Base-by-base conservation (phyloP, 2,329 filamentous ascomycete genomes). In the Escovopsis sp. region DNA sequence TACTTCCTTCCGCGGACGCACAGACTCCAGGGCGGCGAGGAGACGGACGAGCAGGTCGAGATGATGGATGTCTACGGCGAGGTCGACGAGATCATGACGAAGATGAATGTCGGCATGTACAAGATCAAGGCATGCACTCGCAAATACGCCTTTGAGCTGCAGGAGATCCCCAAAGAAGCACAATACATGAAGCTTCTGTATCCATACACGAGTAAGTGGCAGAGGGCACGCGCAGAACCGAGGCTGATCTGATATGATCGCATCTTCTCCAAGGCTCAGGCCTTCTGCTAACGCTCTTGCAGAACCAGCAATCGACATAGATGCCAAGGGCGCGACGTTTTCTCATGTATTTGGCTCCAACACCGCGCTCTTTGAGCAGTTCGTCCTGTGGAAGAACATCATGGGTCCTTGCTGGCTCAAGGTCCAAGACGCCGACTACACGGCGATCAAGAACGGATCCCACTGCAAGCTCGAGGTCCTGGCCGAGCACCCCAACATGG, bases 331-430 rank as follows among this genome's bases (percentile, higher is more conserved):
- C 19, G 77, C 93, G 54, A 96, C 90, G 0, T 98, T 88, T 52
- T 94, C 88, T 2, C 83, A 84, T 44, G 79, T 94, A 17, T 98
- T 98, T 46, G 90, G 92, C 19, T 80, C 81, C 38, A 94, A 90
- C 55, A 98, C 90, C 0, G 76, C 84, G 1, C 67, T 98, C 1
- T 98, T 98, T 48, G 90, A 98, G 58, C 90, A 98, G 48, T 98
- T 98, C 52, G 90, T 98, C 15, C 68, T 98, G 5, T 94, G 87
- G 82, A 96, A 94, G 62, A 93, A 94, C 52, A 83, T 98, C 47
- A 98, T 94, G 88, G 90, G 90, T 2, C 90, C 90, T 21, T 96
- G 90, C 55, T 98, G 90, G 90, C 70, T 98, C 31, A 87, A 79
- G 52, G 90, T 98, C 37, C 72, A 86, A 44, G 79, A 81, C 45